Base-by-base conservation (phyloP, 192 early-diverging fungal genomes). In the Coemansia aciculifera region DNA sequence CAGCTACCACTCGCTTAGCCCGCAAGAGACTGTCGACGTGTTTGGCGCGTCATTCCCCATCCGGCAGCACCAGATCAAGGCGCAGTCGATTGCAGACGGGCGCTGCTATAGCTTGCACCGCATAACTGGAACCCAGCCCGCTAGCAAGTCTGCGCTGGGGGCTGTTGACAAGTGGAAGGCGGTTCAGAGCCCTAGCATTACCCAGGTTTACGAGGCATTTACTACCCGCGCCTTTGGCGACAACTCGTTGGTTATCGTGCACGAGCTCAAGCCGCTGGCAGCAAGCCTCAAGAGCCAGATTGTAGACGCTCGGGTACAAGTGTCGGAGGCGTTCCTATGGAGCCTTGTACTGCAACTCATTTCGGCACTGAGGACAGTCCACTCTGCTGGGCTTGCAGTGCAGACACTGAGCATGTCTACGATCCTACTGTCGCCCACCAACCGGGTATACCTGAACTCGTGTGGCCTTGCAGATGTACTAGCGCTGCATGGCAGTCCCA, bases 201-300 rank as follows among this genome's bases (percentile, higher is more conserved):
- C 94, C 7, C 92, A 90, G 31, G 85, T 98, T 24, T 85, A 91
- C 15, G 96, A 98, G 78, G 98, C 92, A 24, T 98, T 99, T 70
- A 95, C 96, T 1, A 98, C 95, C 6, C 92, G 90, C 44, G 93
- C 93, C 2, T 98, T 98, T 88, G 95, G 94, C 15, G 96, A 98
- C 72, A 87, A 91, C 66, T 83, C 97, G n/a, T 85, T 99, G n/a
- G 88, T 98, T 10, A 87, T 99, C 70, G 95, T 98, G 5, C 96
- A 94, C 73, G 96, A 98, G 74, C 97, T 92, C 75, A 91, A 95
- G 82, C 96, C 96, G 9, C 64, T 76, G 48, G 63, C 84, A 19
- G 54, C 65, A 52, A 75, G 73, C 49, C 60, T 85, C 38, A 69
- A 57, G 51, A 51, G 38, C 64, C 49, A 48, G 2, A 46, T 78